Evolutionary conservation across 169 alveolate species (phyloP), one percentile per base, ranked within the genome.

Genomic region (Plasmodium inui): DNA sequence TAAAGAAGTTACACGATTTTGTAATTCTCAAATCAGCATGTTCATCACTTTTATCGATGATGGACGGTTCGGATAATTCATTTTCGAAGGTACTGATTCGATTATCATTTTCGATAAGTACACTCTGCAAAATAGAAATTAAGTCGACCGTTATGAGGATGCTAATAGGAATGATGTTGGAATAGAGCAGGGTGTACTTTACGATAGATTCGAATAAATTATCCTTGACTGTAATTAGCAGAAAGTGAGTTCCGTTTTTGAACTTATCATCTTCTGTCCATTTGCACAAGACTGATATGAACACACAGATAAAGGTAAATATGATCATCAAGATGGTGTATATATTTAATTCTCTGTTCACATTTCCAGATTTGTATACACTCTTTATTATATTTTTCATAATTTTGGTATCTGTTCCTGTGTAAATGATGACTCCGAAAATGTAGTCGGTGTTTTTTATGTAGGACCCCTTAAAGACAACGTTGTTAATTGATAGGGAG

Each of bases 351-450:
- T 92, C 92, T 46, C 72, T 92, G 30, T 96, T 97, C 12, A 95
- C 86, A 74, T 95, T 83, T 26, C 97, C 97, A 53, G 82, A 80
- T 91, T 95, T 95, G 46, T 93, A 88, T 14, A 78, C 94, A 70
- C 76, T 95, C 90, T 44, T 88, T 39, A 81, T 83, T 9, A 89
- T 93, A 86, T 96, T 96, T 91, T 95, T 96, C 80, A 95, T 96
- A 78, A 95, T 91, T 89, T 96, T 96, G 3, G 98, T 96, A 72
- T 96, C 98, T 7, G 88, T 93, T 22, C 98, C 98, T 41, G 98
- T 95, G 89, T 95, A 95, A 19, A 95, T 93, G 8, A 96, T 92
- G 61, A 96, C 97, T 72, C 97, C 98, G 70, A 94, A 96, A 30
- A 96, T 94, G 73, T 95, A 70, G 14, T 95, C 96, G 5, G 97